Base-by-base conservation (phyloP, 2,329 filamentous ascomycete species). In the Canariomyces notabilis region DNA sequence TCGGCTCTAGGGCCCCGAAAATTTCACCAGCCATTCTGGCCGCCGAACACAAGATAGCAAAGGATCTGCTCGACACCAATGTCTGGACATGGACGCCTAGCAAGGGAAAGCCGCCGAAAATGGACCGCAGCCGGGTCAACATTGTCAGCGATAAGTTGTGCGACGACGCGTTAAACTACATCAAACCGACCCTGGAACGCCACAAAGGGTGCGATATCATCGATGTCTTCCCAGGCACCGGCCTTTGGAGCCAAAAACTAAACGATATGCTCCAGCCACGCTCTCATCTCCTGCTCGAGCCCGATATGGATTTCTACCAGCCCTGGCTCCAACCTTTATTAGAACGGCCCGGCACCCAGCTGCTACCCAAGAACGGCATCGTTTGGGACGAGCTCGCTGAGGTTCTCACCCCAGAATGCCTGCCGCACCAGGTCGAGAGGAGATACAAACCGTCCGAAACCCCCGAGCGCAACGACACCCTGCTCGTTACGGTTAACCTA, bases 201-300 rank as follows among this genome's bases (percentile, higher is more conserved):
- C 83, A 93, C 64, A 70, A 73, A 40, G 87, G 87, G 44, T 89
- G 90, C 66, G 89, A 95, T 58, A 76, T 97, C 36, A 71, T 98
- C 57, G 91, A 97, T 61, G 71, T 95, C 46, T 88, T 90, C 63
- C 91, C 91, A 0, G 89, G 89, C 12, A 70, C 70, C 1, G 88
- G 89, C 7, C 44, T 95, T 2, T 93, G 85, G 80, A 95, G 90
- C 26, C 71, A 72, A 21, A 87, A 84, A 58, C 71, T 97, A 1
- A 82, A 95, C 61, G 74, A 87, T 0, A 69, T 77, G 37, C 72
- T 98, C 6, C 69, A 88, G 58, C 91, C 91, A 4, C 82, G 89
- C 47, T 82, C 79, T 5, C 93, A 98, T 68, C 69, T 96, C 36
- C 72, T 98, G 34, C 74, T 96, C 65, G 90, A 97, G 59, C 81